Evolutionary conservation across 2,329 filamentous ascomycete genomes (phyloP), one percentile per base, ranked within the genome.

Genomic region (Uncinocarpus reesii): DNA sequence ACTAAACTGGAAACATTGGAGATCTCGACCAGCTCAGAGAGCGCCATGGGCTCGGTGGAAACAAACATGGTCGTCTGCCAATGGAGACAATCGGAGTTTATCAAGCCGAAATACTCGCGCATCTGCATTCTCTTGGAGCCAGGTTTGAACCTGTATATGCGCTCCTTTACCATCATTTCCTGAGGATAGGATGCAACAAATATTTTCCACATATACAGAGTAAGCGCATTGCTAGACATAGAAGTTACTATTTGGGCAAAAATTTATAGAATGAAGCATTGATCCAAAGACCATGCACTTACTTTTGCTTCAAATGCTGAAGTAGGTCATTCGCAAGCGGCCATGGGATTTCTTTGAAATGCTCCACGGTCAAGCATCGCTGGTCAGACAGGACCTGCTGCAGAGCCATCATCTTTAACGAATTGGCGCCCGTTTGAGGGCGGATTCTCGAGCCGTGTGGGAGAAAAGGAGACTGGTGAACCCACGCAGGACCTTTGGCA

Each of bases 191-290:
- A 57, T 3, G 55, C 61, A 13, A 62, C 61, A 44, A 70, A 60
- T n/a, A 69, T 56, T 34, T 66, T 69, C 69, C 69, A 72, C 55
- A 68, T 64, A 45, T 69, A 58, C 23, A 70, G 54, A 18, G 65
- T 71, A 51, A 62, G 56, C 32, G 62, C 65, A 13, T 57, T 53
- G 50, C 65, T 68, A 41, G 10, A 49, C 15, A 31, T 52, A 45
- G 28, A 50, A 53, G 34, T 42, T 35, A 43, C 35, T 35, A 49
- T n/a, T 8, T 3, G 2, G 28, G 23, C 28, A 32, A 32, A 13
- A 3, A n/a, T n/a, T n/a, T n/a, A n/a, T n/a, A n/a, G n/a, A n/a
- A n/a, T n/a, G n/a, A n/a, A n/a, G n/a, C n/a, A n/a, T n/a, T n/a
- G n/a, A n/a, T n/a, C n/a, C 32, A n/a, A 5, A 26, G 7, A 10